phyloP scores from a whole-genome alignment of 2,329 filamentous ascomycete genomes.

The Ophiocordyceps unilateralis region DNA sequence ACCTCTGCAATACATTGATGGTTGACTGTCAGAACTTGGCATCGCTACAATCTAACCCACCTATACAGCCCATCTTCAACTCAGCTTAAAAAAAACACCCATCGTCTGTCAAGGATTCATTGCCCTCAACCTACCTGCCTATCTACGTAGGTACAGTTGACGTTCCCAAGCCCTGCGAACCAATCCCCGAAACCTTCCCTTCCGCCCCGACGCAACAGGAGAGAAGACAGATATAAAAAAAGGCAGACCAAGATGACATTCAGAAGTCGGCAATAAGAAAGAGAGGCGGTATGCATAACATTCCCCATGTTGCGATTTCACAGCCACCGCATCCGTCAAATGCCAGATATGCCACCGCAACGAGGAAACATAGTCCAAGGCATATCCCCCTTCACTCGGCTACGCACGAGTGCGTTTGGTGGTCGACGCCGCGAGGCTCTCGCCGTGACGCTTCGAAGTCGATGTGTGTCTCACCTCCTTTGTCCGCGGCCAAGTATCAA shows the following conservation, averaged over 20 bases:
- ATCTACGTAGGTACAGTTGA: not conserved
- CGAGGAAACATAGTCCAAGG: not conserved
- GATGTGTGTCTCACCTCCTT: slow-evolving; percentile 33
- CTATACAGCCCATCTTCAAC: too few relatives aligned
- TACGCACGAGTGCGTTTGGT: slow-evolving; percentile 20
- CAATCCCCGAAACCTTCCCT: not conserved
- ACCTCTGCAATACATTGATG: too few relatives aligned
- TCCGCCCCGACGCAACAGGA: not conserved
- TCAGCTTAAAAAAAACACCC: too few relatives aligned
- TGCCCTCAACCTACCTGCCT: slow-evolving; percentile 1
- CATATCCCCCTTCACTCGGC: not conserved
- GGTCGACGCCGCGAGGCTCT: slow-evolving; percentile 11
- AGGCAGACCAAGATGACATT: slow-evolving; percentile 2
- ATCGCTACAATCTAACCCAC: too few relatives aligned
- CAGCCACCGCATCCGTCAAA: not conserved
- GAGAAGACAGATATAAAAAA: not conserved
- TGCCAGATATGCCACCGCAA: too few relatives aligned
- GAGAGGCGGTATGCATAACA: not conserved
- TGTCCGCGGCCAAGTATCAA: slow-evolving; percentile 51
- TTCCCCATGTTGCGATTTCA: not conserved
- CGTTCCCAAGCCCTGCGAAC: not conserved
- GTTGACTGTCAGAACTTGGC: too few relatives aligned
- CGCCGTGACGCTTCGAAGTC: slow-evolving; percentile 22
- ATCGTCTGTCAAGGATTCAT: not conserved
- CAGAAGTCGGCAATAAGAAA: slow-evolving; percentile 1